These are phyloP conservation scores for Termitomyces sp. DNA, from an alignment of 768 basidiomycete species.

Conservation along the genomic window DNA sequence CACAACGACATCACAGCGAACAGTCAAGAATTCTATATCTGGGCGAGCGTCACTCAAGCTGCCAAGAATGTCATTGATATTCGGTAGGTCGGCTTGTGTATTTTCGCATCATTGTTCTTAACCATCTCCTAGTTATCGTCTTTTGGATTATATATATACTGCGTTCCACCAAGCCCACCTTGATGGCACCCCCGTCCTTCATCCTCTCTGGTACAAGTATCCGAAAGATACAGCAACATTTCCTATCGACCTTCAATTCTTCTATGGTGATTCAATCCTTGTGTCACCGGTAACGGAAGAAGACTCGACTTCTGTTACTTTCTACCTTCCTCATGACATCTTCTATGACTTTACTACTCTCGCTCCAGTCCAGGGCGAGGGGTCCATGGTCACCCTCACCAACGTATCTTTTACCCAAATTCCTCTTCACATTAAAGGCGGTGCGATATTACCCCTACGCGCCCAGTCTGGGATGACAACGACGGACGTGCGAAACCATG, in stretches of 20 bases:
- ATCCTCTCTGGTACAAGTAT: slow-evolving; percentile 63
- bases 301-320: slow-evolving; percentile 48
- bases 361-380: slow-evolving; percentile 41
- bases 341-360: slow-evolving; percentile 62
- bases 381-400: slow-evolving; percentile 34
- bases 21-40: slow-evolving; percentile 66
- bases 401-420: slow-evolving; percentile 53
- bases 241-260: slow-evolving; percentile 61
- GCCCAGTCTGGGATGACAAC: slow-evolving; percentile 56
- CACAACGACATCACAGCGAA: slow-evolving; percentile 49
- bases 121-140: slow-evolving; percentile 43
- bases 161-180: slow-evolving; percentile 53
- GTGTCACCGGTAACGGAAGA: slow-evolving; percentile 66
- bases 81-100: slow-evolving; percentile 33
- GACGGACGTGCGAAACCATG: slow-evolving; percentile 40
- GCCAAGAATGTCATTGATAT: slow-evolving; percentile 57
- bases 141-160: slow-evolving; percentile 70
- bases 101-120: not conserved
- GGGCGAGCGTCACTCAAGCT: slow-evolving; percentile 51
- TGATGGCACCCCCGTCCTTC: slow-evolving; percentile 61
- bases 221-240: slow-evolving; percentile 57
- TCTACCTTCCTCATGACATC: slow-evolving; percentile 58
- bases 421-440: slow-evolving; percentile 59
- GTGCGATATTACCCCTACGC: slow-evolving; percentile 54
- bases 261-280: slow-evolving; percentile 62